These are phyloP conservation scores for Mytilinidion resinicola DNA, from an alignment of 495 filamentous ascomycete species.

Conservation along the genomic window DNA sequence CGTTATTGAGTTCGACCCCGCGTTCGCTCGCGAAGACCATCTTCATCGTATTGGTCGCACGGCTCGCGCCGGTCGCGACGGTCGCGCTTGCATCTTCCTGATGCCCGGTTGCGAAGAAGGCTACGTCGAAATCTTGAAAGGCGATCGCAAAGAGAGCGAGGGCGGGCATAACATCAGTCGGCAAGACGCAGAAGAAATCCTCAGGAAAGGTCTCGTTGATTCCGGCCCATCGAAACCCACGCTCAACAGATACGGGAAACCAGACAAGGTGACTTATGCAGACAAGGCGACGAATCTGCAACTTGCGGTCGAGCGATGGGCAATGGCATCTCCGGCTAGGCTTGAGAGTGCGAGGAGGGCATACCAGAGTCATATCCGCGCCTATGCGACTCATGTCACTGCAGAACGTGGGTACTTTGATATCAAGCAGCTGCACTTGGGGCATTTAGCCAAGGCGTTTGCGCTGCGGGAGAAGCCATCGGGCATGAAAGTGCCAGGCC, in stretches of 20 bases:
- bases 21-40: conserved; percentile 86
- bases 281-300: conserved; percentile 67
- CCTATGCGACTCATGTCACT: conserved; percentile 88
- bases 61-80: conserved; percentile 81
- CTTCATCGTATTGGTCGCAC: conserved; percentile 92
- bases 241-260: conserved; percentile 28
- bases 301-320: conserved; percentile 66
- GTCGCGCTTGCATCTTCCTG: conserved; percentile 83
- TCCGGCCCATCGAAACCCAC: conserved; percentile 30
- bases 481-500: conserved; percentile 68
- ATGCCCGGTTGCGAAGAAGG: conserved; percentile 85
- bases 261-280: conserved; percentile 54
- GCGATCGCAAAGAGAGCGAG: conserved; percentile 51
- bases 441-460: conserved; percentile 90
- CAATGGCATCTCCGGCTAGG: conserved; percentile 50
- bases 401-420: conserved; percentile 80
- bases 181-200: conserved; percentile 52
- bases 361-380: conserved; percentile 85
- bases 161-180: conserved; percentile 42
- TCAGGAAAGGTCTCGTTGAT: conserved; percentile 53
- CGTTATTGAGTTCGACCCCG: conserved; percentile 89
- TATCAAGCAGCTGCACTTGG: conserved; percentile 80
- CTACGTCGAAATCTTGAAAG: conserved; percentile 69
- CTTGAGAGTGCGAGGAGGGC: conserved; percentile 71
- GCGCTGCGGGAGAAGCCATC: conserved; percentile 81